Evolutionary conservation across 2,329 filamentous ascomycete genomes (phyloP).

Genomic region (Lecanicillium sp.): DNA sequence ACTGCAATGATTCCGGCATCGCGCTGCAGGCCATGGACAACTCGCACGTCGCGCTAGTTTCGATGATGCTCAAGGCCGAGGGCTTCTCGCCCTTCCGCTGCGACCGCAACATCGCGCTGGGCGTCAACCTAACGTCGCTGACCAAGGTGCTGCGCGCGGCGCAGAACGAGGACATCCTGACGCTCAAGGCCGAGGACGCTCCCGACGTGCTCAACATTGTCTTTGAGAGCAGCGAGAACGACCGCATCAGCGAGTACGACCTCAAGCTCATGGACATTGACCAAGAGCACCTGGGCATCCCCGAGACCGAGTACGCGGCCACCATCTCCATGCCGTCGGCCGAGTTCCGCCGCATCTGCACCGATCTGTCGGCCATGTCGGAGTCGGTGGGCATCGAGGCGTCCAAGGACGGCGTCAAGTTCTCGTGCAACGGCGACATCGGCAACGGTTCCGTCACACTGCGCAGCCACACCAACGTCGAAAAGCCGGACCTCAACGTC

Average conservation of each 20-base stretch:
- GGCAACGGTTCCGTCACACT: conserved; percentile 91
- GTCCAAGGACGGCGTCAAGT: conserved; percentile 95
- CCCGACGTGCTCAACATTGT: conserved; percentile 93
- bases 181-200: conserved; percentile 93
- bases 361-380: conserved; percentile 84
- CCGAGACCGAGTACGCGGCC: conserved; percentile 96
- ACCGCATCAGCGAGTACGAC: conserved; percentile 96
- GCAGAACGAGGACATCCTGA: conserved; percentile 89
- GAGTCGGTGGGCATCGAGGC: conserved; percentile 97
- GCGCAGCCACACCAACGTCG: conserved; percentile 79
- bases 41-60: conserved; percentile 96
- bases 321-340: conserved; percentile 80
- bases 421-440: conserved; percentile 88
- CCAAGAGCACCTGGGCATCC: conserved; percentile 97
- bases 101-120: conserved; percentile 97
- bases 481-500: conserved; percentile 81
- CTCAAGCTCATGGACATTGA: conserved; percentile 99
- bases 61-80: conserved; percentile 97
- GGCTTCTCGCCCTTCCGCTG: conserved; percentile 93
- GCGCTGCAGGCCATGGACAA: conserved; percentile 99
- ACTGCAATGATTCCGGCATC: conserved; percentile 99
- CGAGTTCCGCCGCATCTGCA: conserved; percentile 93
- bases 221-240: conserved; percentile 84
- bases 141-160: conserved; percentile 96
- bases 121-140: conserved; percentile 92